Evolutionary conservation across 176 grass and related monocot genomes (phyloP), one percentile per base, ranked within the genome.

Genomic region (Areca catechu): DNA sequence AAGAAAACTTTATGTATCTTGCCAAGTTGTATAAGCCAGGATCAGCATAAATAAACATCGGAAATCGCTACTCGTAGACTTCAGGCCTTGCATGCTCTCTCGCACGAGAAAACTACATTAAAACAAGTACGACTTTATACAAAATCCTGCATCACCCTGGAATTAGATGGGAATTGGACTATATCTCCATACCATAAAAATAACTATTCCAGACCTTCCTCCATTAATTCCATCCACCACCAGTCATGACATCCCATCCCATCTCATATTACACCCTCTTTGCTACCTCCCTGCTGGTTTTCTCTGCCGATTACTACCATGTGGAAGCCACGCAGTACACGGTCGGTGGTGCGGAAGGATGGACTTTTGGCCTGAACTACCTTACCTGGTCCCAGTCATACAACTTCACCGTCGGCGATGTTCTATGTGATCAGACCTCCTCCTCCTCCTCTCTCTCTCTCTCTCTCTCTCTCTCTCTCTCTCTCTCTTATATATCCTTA

Each of bases 351-450:
- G 30, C 69, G 16, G 21, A 22, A 5, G 82, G 86, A 12, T 95
- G 91, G 86, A 61, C 56, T 24, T 55, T 12, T 58, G 56, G 56
- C 15, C 56, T 5, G 24, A 86, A 77, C 75, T 90, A 84, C 79
- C 68, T 86, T 56, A 4, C 50, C 15, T 95, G 86, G 86, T 83
- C 86, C n/a, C 60, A 77, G 66, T 67, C 84, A 54, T 76, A 90
- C 77, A 86, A 95, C 83, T 91, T 91, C 83, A 91, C 80, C 69
- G 62, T 72, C 78, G 86, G 80, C 65, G 86, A 91, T 69, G 71
- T 84, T 7, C 80, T 97, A 5, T 47, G 86, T 97, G n/a, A n/a
- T n/a, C 63, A 30, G 71, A 29, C 60, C 16, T 24, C 55, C 48
- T 9, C 43, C 20, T n/a, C 4, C 7, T 15, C 24, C 50, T 3